Conservation (phyloP, 2,329 filamentous ascomycete species). For the Sporothrix protearum region DNA sequence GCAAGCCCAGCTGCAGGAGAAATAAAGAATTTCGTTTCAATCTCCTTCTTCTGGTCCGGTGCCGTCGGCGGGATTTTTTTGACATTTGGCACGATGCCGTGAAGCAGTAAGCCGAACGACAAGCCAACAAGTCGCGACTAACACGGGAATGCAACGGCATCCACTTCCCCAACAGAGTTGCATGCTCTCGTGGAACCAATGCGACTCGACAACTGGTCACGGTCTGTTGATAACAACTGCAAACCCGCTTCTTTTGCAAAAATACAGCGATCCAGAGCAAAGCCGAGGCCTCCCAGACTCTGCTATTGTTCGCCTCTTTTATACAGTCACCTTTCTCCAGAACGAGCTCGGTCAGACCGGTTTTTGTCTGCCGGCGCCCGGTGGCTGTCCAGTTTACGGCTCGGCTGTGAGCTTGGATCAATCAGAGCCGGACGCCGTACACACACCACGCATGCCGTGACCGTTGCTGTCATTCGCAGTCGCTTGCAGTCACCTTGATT, state of each 20-base stretch:
- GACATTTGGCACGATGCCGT: not conserved
- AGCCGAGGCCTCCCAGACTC: not conserved
- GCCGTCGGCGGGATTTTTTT: not conserved
- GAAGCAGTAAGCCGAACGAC: constrained; percentile 9
- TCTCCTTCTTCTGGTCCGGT: not conserved
- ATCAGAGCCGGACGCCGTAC: constrained; percentile 6
- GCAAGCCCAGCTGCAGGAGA: not conserved
- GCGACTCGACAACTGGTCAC: not conserved
- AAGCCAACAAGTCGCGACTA: not conserved
- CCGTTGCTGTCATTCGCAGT: not conserved
- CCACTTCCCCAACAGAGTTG: not conserved
- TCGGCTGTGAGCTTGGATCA: not conserved
- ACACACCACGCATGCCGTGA: not conserved
- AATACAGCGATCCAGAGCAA: not conserved
- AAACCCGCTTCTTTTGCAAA: not conserved
- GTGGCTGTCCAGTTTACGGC: not conserved
- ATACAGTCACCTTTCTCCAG: not conserved
- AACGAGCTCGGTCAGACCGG: not conserved
- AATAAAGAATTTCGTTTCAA: not conserved
- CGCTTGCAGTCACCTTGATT: not conserved
- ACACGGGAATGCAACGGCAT: not conserved
- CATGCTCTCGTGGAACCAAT: not conserved
- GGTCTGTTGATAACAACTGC: not conserved
- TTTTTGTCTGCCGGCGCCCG: not conserved
- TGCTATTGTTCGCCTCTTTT: not conserved